phyloP scores from a whole-genome alignment of 2,329 filamentous ascomycete genomes.

The Aureobasidium subglaciale region DNA sequence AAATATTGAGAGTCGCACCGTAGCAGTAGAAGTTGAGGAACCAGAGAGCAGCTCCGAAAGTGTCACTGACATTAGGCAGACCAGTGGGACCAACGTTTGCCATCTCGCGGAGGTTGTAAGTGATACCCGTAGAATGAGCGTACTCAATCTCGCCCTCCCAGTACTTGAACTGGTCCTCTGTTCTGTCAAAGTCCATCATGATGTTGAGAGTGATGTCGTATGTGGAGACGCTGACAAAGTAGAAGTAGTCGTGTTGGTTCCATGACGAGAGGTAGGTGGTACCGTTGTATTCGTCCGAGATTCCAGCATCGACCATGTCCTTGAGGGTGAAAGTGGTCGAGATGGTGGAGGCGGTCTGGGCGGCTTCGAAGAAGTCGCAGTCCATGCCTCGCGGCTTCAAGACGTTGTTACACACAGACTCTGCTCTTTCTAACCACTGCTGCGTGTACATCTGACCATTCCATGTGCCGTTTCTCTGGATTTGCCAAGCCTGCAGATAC shows the following conservation, averaged over 20 bases:
- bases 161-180: constrained; percentile 41
- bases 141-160: constrained; percentile 40
- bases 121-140: constrained; percentile 35
- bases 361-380: constrained; percentile 43
- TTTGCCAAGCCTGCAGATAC: constrained; percentile 33
- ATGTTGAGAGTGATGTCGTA: constrained; percentile 38
- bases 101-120: constrained; percentile 47
- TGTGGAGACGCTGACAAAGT: constrained; percentile 43
- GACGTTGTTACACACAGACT: constrained; percentile 39
- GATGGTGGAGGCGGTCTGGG: constrained; percentile 44
- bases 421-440: constrained; percentile 41
- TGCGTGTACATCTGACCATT: constrained; percentile 37
- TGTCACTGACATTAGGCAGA: constrained; percentile 39
- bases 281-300: constrained; percentile 32
- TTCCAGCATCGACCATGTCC: constrained; percentile 35
- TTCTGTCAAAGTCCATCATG: constrained; percentile 41
- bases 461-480: constrained; percentile 40
- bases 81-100: constrained; percentile 45
- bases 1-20: constrained; percentile 41
- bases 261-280: constrained; percentile 35
- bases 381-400: constrained; percentile 35
- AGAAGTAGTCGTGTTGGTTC: constrained; percentile 51
- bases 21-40: constrained; percentile 48
- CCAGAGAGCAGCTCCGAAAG: constrained; percentile 46
- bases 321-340: constrained; percentile 44